Conservation (phyloP, 768 basidiomycete species). For the Pisolithus albus region DNA sequence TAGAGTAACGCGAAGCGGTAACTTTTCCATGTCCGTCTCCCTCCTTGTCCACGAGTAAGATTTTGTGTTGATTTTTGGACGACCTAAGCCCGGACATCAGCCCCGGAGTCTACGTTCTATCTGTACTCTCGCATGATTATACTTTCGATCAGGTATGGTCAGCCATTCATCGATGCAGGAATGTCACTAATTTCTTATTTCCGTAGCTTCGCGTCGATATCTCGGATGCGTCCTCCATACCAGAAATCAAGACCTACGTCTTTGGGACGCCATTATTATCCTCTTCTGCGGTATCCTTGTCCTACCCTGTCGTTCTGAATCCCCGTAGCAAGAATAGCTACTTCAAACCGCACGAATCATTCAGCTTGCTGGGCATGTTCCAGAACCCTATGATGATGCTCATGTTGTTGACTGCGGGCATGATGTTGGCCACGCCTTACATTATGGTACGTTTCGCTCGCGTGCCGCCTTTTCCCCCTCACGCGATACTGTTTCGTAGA, state of each 20-base stretch:
- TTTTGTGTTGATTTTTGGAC: conserved; percentile 7
- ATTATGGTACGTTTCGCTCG: conserved; percentile 47
- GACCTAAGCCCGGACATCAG: conserved; percentile 54
- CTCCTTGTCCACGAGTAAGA: background rate
- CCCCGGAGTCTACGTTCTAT: conserved; percentile 63
- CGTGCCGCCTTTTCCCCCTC: background rate
- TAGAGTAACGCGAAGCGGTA: conserved; percentile 49
- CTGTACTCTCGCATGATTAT: conserved; percentile 60
- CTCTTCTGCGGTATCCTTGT: conserved; percentile 44
- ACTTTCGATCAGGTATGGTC: conserved; percentile 59
- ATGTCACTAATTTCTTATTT: conserved; percentile 4
- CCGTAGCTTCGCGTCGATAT: conserved; percentile 66
- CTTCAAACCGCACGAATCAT: conserved; percentile 64
- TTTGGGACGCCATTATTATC: conserved; percentile 65
- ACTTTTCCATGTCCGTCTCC: conserved; percentile 56
- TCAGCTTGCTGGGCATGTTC: conserved; percentile 70
- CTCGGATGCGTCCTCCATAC: conserved; percentile 32
- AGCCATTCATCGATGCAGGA: background rate
- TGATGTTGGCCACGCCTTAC: conserved; percentile 71
- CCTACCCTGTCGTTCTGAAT: conserved; percentile 54
- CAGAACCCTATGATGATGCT: conserved; percentile 82
- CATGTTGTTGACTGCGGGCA: conserved; percentile 57
- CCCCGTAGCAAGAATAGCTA: conserved; percentile 54
- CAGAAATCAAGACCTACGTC: conserved; percentile 57
- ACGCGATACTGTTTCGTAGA: conserved; percentile 35